Evolutionary conservation across 2,329 filamentous ascomycete species (phyloP).

Genomic region (Cladophialophora yegresii): DNA sequence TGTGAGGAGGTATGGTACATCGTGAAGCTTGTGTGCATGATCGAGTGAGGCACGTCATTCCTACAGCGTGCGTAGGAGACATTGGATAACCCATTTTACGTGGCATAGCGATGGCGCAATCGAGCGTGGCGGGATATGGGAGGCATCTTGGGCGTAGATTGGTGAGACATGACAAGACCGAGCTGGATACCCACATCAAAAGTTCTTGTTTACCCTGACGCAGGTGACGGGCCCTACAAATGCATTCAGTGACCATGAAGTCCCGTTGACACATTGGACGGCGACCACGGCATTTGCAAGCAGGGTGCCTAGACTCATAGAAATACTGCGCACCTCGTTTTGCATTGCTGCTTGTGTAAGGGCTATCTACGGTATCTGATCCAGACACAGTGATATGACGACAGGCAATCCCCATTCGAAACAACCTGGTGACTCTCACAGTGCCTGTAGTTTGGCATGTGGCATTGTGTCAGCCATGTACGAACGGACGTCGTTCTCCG

Average conservation of each 20-base stretch:
- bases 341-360: not conserved
- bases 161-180: slow-evolving; percentile 1
- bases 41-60: not conserved
- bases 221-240: not conserved
- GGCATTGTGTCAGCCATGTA: not conserved
- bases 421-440: not conserved
- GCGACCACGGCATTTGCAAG: not conserved
- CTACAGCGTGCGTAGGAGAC: slow-evolving; percentile 14
- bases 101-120: slow-evolving; percentile 27
- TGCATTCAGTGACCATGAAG: not conserved
- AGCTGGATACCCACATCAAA: slow-evolving; percentile 17
- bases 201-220: slow-evolving; percentile 5
- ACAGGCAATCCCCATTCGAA: not conserved
- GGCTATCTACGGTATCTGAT: not conserved
- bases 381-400: not conserved
- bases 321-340: too few species aligned
- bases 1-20: slow-evolving; percentile 60
- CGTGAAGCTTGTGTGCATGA: slow-evolving; percentile 4
- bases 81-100: not conserved
- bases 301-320: not conserved
- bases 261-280: not conserved
- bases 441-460: not conserved
- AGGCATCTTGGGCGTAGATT: slow-evolving; percentile 4
- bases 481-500: slow-evolving; percentile 1
- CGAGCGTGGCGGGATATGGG: slow-evolving; percentile 1